These are phyloP conservation scores for Eudorina sp. DNA, from an alignment of 139 green algal genomes.

Conservation along the genomic window DNA sequence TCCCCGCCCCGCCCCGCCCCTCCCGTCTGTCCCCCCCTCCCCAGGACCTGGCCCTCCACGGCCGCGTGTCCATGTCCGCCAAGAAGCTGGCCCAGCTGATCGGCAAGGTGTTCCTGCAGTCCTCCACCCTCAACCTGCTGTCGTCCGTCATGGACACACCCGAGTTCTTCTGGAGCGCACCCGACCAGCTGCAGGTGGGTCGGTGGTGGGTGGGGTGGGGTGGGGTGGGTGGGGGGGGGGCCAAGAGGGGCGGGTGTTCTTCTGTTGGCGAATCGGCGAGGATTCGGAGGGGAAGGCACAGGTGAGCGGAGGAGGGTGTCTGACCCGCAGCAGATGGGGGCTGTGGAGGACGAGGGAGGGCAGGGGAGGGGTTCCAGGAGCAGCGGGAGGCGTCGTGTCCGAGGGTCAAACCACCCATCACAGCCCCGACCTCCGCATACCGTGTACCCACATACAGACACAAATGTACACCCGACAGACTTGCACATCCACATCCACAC, in stretches of 20 bases:
- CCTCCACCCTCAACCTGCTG: slow-evolving; percentile 77
- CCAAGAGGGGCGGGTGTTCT: neutral
- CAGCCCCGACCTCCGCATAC: too few relatives aligned
- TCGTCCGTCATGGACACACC: slow-evolving; percentile 78
- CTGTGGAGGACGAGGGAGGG: too few relatives aligned
- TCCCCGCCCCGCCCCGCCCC: neutral
- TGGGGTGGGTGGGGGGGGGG: neutral
- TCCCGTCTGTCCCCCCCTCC: neutral
- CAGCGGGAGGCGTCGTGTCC: too few relatives aligned
- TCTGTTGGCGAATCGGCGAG: too few relatives aligned
- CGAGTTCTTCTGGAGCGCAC: slow-evolving; percentile 84
- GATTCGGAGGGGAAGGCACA: neutral
- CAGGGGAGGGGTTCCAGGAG: too few relatives aligned
- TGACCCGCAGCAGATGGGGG: too few relatives aligned
- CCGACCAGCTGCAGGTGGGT: slow-evolving; percentile 77
- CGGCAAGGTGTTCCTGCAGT: slow-evolving; percentile 83
- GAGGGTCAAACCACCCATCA: too few relatives aligned
- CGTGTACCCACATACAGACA: too few relatives aligned
- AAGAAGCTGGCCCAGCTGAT: slow-evolving; percentile 85
- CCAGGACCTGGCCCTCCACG: slow-evolving; percentile 41
- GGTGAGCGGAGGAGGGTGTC: too few relatives aligned
- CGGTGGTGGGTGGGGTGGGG: neutral
- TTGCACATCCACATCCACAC: too few relatives aligned
- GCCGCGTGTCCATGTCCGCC: slow-evolving; percentile 47
- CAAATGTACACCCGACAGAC: too few relatives aligned